Evolutionary conservation across 345 rosid genomes (phyloP), one percentile per base, ranked within the genome.

Genomic region (Syzygium grande): DNA sequence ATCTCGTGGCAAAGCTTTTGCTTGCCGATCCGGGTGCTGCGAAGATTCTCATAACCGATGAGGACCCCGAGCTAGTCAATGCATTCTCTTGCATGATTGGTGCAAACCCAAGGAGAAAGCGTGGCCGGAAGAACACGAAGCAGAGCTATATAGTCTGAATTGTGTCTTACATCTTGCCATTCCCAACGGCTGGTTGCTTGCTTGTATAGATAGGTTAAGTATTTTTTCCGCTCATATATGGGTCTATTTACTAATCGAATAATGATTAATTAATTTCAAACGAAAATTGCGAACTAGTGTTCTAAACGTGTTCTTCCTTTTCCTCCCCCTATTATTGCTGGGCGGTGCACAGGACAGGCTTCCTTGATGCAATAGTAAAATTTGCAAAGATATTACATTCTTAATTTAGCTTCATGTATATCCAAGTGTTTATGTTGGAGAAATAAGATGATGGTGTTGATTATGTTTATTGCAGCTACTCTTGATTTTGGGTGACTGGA

Each of bases 11-110:
- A 30, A 93, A 93, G 88, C 89, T 92, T 51, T 88, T 93, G 46
- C 93, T 92, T 63, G 89, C 91, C 1, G 89, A 93, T 51, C 94
- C 92, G 52, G 83, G 73, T 55, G 90, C 91, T 22, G 94, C 94
- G 16, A 90, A 88, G 90, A 91, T 92, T 86, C 91, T 93, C 7
- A 87, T 90, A 30, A 90, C 90, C 1, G 92, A 92, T n/a, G 95
- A 92, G 86, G 95, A 92, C 89, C 52, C 92, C 0, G 93, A 90
- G 59, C 93, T 92, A 38, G 91, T 92, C 83, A 93, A 90, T 68
- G 93, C 94, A 58, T 91, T 93, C 92, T 92, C 94, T 55, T 93
- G 93, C 88, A 90, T 93, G 92, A 90, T 91, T 87, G 91, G 92
- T 87, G 86, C 94, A 29, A 93, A 92, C 89, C 94, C 95, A n/a